phyloP scores from a whole-genome alignment of 768 basidiomycete species.

The Boletus edulis region DNA sequence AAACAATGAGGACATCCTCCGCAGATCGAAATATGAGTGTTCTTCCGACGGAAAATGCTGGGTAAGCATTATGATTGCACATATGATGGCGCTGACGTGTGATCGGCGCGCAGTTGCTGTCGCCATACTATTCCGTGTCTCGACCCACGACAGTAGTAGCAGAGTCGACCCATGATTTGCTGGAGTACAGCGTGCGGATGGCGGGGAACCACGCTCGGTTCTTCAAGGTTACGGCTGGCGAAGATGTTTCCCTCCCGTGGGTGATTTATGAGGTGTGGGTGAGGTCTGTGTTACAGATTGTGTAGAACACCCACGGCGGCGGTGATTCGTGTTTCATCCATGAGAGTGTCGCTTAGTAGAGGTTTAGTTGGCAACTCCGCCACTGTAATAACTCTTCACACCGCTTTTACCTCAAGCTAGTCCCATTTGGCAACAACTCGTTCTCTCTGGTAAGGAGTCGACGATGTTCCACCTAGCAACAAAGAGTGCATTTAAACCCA shows the following conservation, averaged over 20 bases:
- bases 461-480: constrained; percentile 24
- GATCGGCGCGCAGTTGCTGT: constrained; percentile 11
- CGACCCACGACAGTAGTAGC: constrained; percentile 2
- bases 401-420: constrained; percentile 1
- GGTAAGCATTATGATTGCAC: constrained; percentile 24
- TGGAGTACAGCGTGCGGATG: constrained; percentile 29
- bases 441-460: neutral
- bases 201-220: constrained; percentile 19
- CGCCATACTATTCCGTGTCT: constrained; percentile 9
- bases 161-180: neutral
- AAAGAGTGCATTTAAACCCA: constrained; percentile 13
- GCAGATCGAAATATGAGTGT: constrained; percentile 24
- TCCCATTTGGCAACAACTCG: constrained; percentile 3
- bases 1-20: constrained; percentile 33
- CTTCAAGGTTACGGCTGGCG: constrained; percentile 29
- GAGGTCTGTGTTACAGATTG: constrained; percentile 17
- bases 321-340: neutral
- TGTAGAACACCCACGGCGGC: neutral
- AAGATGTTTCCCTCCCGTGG: constrained; percentile 33
- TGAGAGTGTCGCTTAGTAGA: neutral
- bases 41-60: constrained; percentile 32
- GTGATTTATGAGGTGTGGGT: constrained; percentile 42
- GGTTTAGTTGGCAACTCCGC: constrained; percentile 19
- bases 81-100: neutral
- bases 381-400: neutral